Evolutionary conservation across 805 yeast species (phyloP), one percentile per base, ranked within the genome.

Genomic region (Metahyphopichia silvanorum): DNA sequence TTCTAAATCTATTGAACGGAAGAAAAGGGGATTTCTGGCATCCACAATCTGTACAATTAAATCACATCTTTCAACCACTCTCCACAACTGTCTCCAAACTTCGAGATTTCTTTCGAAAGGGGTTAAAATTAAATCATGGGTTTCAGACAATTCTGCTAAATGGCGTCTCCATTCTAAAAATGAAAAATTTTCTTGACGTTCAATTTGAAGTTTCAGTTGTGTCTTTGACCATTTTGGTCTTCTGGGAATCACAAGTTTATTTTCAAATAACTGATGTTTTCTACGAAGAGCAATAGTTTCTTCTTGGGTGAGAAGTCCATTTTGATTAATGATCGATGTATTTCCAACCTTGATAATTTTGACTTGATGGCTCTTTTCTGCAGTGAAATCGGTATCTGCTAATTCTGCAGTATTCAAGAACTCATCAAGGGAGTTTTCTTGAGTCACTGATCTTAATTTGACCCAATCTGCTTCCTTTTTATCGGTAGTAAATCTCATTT

Each of bases 41-140:
- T 93, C 98, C 18, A 93, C 98, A 66, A 93, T 93, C 57, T 93
- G 98, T 5, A 93, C 97, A 24, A 93, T 78, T 48, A 93, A 70
- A 58, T 91, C 96, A 16, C 93, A 86, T 53, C 98, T 77, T 60
- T 93, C 98, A 16, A 88, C 85, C 27, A 93, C 98, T 63, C 98
- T 77, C 98, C 98, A 93, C 44, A 93, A 68, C 63, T 93, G 98
- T 55, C 93, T 80, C 98, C 98, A 93, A 37, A 93, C 97, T 69
- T 91, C 96, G 43, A 93, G 69, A 57, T 93, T 93, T 66, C 98
- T 79, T 66, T 93, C 98, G 54, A 91, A 93, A 4, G 98, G 98
- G 0, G 98, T 93, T 55, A 93, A 71, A 38, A 89, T 66, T 49
- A 93, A 68, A 57, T 91, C 95, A 43, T 87, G 78, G 46, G 74